Evolutionary conservation across 1,284 basidiomycete genomes (phyloP).

Genomic region (Ustilago hordei): DNA sequence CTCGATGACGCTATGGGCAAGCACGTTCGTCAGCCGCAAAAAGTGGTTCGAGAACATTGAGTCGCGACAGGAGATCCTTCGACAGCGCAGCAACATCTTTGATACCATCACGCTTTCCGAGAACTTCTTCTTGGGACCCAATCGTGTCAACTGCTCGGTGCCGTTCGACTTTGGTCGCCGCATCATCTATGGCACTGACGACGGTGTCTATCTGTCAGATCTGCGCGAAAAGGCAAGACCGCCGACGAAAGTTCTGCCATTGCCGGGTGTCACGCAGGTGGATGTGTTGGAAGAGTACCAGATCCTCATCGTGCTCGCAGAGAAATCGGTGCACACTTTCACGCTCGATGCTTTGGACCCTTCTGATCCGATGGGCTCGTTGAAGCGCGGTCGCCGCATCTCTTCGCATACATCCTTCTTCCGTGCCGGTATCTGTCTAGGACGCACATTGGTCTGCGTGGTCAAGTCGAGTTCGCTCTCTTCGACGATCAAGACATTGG

Average conservation of each 20-base stretch:
- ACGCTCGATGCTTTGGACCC: constrained; percentile 92
- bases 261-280: constrained; percentile 91
- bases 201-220: constrained; percentile 94
- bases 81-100: constrained; percentile 87
- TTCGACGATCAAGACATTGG: constrained; percentile 96
- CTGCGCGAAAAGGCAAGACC: constrained; percentile 77
- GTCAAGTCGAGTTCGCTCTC: constrained; percentile 95
- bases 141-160: constrained; percentile 87
- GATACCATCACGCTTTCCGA: constrained; percentile 87
- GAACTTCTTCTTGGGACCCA: constrained; percentile 83
- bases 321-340: constrained; percentile 95
- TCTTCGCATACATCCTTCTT: constrained; percentile 98
- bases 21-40: constrained; percentile 83
- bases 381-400: constrained; percentile 94
- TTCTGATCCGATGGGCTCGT: constrained; percentile 86
- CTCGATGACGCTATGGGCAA: constrained; percentile 91
- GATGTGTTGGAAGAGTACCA: constrained; percentile 97
- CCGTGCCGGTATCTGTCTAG: constrained; percentile 93
- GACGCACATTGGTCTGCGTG: constrained; percentile 94
- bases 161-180: constrained; percentile 88
- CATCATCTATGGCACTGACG: constrained; percentile 95
- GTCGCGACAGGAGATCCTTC: constrained; percentile 86
- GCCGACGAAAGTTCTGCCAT: constrained; percentile 88
- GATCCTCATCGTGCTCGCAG: constrained; percentile 87
- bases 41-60: constrained; percentile 96